Evolutionary conservation across 495 filamentous ascomycete species (phyloP).

Genomic region (Penicillium chermesinum): DNA sequence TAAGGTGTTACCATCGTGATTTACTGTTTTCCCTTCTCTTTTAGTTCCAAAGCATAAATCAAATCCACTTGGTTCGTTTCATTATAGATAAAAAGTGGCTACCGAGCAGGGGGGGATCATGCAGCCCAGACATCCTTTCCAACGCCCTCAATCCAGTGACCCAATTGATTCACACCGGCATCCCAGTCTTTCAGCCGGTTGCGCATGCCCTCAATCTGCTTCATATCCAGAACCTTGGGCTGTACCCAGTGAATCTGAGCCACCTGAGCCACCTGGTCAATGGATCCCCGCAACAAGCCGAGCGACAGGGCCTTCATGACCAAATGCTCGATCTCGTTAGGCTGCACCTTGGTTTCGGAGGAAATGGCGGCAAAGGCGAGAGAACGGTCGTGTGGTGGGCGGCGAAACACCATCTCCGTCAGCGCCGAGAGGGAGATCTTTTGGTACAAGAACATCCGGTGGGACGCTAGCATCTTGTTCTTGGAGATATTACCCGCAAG

Average conservation of each 20-base stretch:
- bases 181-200: conserved; percentile 87
- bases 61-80: conserved; percentile 7
- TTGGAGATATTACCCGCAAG: conserved; percentile 71
- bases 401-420: conserved; percentile 93
- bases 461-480: conserved; percentile 71
- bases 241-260: conserved; percentile 98
- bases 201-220: conserved; percentile 93
- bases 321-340: conserved; percentile 90
- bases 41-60: too few species aligned
- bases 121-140: conserved; percentile 90
- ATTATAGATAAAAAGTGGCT: conserved; percentile 20
- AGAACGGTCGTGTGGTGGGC: conserved; percentile 89
- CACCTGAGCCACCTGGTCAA: conserved; percentile 92
- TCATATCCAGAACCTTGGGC: conserved; percentile 93
- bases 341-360: conserved; percentile 84
- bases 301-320: conserved; percentile 97
- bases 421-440: conserved; percentile 96
- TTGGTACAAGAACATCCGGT: conserved; percentile 80
- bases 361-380: conserved; percentile 86
- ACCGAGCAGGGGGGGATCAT: conserved; percentile 34
- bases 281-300: conserved; percentile 82
- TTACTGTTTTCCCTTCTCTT: too few species aligned
- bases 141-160: conserved; percentile 87
- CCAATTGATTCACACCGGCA: conserved; percentile 85
- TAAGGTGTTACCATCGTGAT: too few species aligned